phyloP scores from a whole-genome alignment of 2,329 filamentous ascomycete species.

The Setomelanomma holmii region DNA sequence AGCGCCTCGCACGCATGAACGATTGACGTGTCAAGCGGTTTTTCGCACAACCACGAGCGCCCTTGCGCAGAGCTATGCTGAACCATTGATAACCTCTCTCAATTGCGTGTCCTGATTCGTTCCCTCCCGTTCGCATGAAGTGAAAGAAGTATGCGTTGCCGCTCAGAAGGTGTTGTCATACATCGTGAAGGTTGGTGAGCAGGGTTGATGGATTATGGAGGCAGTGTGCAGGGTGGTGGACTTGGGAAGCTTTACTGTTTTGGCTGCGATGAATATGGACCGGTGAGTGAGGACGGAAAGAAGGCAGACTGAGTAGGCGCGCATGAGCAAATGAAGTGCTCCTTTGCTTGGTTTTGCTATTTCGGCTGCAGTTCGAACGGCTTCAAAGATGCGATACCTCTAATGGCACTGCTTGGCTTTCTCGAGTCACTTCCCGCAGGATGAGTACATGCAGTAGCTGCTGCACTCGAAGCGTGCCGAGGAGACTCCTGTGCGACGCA shows the following conservation, averaged over 20 bases:
- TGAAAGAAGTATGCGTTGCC: conserved; percentile 16
- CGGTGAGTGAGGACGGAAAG: background rate
- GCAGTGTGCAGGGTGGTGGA: conserved; percentile 20
- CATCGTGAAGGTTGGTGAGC: conserved; percentile 17
- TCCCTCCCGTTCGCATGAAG: too few species aligned
- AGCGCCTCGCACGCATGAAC: conserved; percentile 37
- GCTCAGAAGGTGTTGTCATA: conserved; percentile 19
- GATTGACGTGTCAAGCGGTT: conserved; percentile 41
- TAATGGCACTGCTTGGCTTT: conserved; percentile 4
- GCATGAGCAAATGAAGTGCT: too few species aligned
- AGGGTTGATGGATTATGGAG: conserved; percentile 23
- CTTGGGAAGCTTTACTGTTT: conserved; percentile 32
- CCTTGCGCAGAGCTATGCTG: conserved; percentile 21
- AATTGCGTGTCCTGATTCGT: too few species aligned
- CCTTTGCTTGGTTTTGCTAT: too few species aligned
- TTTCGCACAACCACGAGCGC: conserved; percentile 28
- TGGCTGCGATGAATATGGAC: conserved; percentile 5
- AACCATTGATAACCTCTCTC: too few species aligned
- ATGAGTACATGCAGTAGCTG: conserved; percentile 22
- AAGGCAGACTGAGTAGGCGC: too few species aligned
- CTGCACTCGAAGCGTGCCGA: conserved; percentile 18
- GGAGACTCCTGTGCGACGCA: conserved; percentile 24
- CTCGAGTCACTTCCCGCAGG: conserved; percentile 8
- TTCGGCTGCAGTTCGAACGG: too few species aligned
- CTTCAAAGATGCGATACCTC: background rate